phyloP scores from a whole-genome alignment of 305 asterid species.

The Fraxinus nigra region DNA sequence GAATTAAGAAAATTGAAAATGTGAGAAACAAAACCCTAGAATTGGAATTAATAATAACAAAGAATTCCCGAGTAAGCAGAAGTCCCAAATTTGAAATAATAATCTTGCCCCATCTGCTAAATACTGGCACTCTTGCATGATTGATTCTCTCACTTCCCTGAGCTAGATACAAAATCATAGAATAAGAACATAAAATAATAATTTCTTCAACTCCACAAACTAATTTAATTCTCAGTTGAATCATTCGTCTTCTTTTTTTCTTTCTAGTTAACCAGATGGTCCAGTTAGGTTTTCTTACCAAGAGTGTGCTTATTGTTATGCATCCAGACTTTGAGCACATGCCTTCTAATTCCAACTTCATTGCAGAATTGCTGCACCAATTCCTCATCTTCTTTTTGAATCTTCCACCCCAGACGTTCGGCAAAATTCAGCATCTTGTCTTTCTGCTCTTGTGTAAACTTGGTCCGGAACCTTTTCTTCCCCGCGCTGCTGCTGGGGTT shows the following conservation, averaged over 20 bases:
- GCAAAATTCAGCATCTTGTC: constrained; percentile 61
- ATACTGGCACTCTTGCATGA: constrained; percentile 9
- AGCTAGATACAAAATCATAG: background rate
- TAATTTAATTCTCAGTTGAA: background rate
- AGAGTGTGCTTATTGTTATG: constrained; percentile 73
- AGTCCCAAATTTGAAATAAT: background rate
- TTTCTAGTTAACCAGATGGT: background rate
- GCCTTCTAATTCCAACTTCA: constrained; percentile 59
- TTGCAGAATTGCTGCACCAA: constrained; percentile 52
- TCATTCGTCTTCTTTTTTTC: background rate
- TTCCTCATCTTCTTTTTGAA: constrained; percentile 65
- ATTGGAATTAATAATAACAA: background rate
- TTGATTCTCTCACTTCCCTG: background rate
- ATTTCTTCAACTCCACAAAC: background rate
- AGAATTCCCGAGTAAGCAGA: constrained; percentile 8
- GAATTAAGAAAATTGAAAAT: background rate
- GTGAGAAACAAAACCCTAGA: constrained; percentile 26
- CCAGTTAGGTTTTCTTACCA: constrained; percentile 59
- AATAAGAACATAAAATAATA: background rate
- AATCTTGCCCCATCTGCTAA: background rate
- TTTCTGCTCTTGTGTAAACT: constrained; percentile 61
- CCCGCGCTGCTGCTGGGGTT: constrained; percentile 36
- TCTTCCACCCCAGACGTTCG: constrained; percentile 65
- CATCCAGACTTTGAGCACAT: constrained; percentile 82
- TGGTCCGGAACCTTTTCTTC: constrained; percentile 60